Evolutionary conservation across 495 filamentous ascomycete genomes (phyloP), one percentile per base, ranked within the genome.

Genomic region (Corynascus novoguineensis): DNA sequence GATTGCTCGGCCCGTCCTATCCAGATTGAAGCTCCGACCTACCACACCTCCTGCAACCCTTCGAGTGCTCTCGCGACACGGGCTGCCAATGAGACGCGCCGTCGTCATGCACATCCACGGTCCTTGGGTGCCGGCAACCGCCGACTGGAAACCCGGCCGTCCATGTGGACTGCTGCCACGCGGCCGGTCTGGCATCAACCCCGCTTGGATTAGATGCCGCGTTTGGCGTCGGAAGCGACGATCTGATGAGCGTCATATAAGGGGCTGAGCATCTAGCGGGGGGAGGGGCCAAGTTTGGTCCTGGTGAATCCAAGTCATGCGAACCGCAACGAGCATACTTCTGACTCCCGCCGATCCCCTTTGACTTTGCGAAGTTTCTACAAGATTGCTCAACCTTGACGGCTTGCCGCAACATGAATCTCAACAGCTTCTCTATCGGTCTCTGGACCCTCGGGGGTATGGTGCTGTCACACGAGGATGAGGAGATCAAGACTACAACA

Each of bases 121-220:
- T 32, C 42, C 48, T 3, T 29, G 53, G 34, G 31, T 22, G 29
- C 32, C 28, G 42, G 53, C 53, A 55, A 29, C 42, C 21, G 31
- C 5, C 32, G 4, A 47, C 40, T 19, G 29, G 52, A 29, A 21
- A 17, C 22, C n/a, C 15, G 32, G 38, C 24, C n/a, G 31, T 28
- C 19, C 42, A 22, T 48, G 53, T 29, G 42, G n/a, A 17, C 53
- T 11, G 22, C 22, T 47, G 32, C 12, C 6, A 12, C n/a, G 21
- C 14, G 34, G 24, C 42, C 15, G 19, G 42, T 55, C 53, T 55
- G 53, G 53, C 53, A 55, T 47, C 53, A 55, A 55, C 53, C 53
- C 53, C 53, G 25, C 53, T 55, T 40, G 53, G 53, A 32, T 35
- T 22, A 25, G 22, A 29, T 31, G 19, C 28, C 11, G 5, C 7